Conservation (phyloP, 441 rosid species). For the Populus hybrid region DNA sequence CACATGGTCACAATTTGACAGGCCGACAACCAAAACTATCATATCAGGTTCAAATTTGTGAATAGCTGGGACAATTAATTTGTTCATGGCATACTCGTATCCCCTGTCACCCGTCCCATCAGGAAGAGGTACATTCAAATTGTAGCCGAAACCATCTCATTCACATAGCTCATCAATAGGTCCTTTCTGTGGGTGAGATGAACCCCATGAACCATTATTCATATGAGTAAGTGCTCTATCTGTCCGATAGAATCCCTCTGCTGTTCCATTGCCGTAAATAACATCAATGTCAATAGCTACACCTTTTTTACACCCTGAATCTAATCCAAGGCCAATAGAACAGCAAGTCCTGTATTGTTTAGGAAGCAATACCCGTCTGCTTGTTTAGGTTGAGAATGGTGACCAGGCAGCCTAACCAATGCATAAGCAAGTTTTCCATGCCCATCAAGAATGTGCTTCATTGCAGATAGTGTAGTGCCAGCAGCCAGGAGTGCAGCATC, state of each 20-base stretch:
- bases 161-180: constrained; percentile 69
- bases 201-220: constrained; percentile 95
- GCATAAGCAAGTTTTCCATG: constrained; percentile 62
- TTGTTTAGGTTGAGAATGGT: constrained; percentile 80
- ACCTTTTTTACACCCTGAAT: constrained; percentile 51
- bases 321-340: constrained; percentile 44
- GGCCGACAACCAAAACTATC: constrained; percentile 72
- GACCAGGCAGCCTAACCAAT: constrained; percentile 90
- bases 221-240: constrained; percentile 80
- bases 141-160: constrained; percentile 70
- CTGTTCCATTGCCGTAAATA: constrained; percentile 85
- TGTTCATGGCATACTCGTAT: constrained; percentile 53
- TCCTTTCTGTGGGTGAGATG: constrained; percentile 82
- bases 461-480: constrained; percentile 70
- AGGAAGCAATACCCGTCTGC: constrained; percentile 90
- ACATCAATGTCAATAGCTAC: constrained; percentile 83
- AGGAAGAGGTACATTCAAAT: constrained; percentile 78
- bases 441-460: constrained; percentile 64
- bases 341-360: constrained; percentile 77
- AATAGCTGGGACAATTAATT: constrained; percentile 66
- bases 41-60: constrained; percentile 60
- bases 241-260: constrained; percentile 70
- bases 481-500: constrained; percentile 77
- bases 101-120: constrained; percentile 82
- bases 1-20: too few relatives aligned